phyloP scores from a whole-genome alignment of 1,139 yeast genomes.

The Zygosaccharomyces pseudobailii region DNA sequence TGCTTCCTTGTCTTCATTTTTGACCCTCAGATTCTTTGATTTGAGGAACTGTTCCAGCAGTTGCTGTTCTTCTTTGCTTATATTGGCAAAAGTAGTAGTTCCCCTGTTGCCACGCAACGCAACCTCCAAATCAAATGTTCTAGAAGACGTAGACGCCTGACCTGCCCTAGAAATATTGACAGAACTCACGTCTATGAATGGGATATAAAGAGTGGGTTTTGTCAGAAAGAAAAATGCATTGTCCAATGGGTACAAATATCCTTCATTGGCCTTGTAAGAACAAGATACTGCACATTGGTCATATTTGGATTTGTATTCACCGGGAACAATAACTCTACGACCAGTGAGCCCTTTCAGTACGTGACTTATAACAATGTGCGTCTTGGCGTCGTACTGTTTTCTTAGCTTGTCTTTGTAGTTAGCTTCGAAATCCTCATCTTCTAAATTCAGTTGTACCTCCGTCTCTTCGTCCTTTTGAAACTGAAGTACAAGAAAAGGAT shows the following conservation, averaged over 20 bases:
- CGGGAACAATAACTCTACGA: conserved; percentile 79
- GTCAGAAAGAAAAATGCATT: conserved; percentile 87
- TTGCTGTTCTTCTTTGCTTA: conserved; percentile 85
- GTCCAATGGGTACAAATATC: conserved; percentile 85
- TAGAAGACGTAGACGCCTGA: conserved; percentile 67
- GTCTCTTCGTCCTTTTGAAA: conserved; percentile 86
- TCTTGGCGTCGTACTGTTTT: conserved; percentile 72
- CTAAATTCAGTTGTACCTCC: conserved; percentile 81
- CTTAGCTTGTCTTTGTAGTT: conserved; percentile 76
- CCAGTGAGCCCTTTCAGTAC: conserved; percentile 88
- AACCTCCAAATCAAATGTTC: conserved; percentile 91
- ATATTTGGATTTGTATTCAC: conserved; percentile 69
- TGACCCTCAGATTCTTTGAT: conserved; percentile 72
- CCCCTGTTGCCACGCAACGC: conserved; percentile 60
- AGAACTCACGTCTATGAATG: conserved; percentile 71
- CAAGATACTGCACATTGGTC: conserved; percentile 84
- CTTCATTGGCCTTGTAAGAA: conserved; percentile 93
- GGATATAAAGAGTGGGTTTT: conserved; percentile 90
- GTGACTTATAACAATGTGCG: conserved; percentile 84
- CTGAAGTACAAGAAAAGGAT: conserved; percentile 87
- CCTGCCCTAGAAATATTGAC: conserved; percentile 89
- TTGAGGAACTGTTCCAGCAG: conserved; percentile 69
- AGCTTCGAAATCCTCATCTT: conserved; percentile 72
- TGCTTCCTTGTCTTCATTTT: conserved; percentile 86
- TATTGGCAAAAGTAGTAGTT: conserved; percentile 81